These are phyloP conservation scores for Solanum aculeatissimum DNA, from an alignment of 305 asterid species.

Conservation along the genomic window DNA sequence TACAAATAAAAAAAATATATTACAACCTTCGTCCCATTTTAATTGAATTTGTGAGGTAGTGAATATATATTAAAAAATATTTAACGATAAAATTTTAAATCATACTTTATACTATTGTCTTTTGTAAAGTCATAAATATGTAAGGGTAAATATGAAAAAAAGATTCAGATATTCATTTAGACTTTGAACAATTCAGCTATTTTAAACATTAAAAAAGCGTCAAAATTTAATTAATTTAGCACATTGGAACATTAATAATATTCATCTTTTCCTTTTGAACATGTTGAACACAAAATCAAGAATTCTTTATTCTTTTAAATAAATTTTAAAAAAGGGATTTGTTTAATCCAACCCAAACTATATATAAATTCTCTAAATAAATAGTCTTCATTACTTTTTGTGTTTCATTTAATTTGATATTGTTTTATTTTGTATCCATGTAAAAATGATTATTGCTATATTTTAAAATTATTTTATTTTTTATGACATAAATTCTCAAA, in stretches of 20 bases:
- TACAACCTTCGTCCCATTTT: no score
- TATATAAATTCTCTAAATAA: not conserved
- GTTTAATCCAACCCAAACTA: not conserved
- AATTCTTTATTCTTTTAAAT: not conserved
- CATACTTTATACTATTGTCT: no score
- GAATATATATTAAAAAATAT: no score
- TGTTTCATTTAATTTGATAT: not conserved
- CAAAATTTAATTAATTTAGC: no score
- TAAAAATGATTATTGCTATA: not conserved
- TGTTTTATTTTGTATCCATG: not conserved
- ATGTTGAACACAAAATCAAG: not conserved
- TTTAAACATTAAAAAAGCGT: no score
- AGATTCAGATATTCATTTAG: no score
- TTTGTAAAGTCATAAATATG: no score
- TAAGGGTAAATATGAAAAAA: no score
- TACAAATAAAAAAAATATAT: not conserved
- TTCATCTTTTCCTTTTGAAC: not conserved
- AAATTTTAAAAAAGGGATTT: not conserved
- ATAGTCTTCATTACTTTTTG: not conserved
- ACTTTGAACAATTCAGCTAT: no score
- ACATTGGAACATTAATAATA: not conserved
- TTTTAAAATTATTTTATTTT: not conserved
- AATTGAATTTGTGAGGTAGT: no score
- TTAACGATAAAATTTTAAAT: no score
- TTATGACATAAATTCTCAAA: not conserved